Conservation (phyloP, 257 asterid genomes). For the Salvia splendens region DNA sequence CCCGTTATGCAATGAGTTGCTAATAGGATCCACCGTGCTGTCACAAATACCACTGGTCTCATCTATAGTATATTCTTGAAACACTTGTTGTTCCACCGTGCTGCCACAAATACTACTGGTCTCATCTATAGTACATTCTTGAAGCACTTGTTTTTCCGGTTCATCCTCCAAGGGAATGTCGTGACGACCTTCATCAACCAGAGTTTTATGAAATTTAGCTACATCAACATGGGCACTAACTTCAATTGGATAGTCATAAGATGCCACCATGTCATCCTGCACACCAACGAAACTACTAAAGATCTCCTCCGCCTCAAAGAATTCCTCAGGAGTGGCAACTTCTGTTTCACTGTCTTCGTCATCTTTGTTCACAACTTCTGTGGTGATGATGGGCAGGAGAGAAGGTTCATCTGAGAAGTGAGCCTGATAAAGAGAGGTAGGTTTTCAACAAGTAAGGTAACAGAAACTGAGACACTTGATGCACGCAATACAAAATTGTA, state of each 20-base stretch:
- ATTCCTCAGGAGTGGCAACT: conserved; percentile 82
- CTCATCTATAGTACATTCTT: no score
- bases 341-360: conserved; percentile 61
- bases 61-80: conserved; percentile 80
- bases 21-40: conserved; percentile 34
- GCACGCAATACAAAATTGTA: conserved; percentile 47
- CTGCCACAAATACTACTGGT: no score
- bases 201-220: no score
- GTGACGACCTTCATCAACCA: not conserved
- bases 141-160: conserved; percentile 37
- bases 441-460: conserved; percentile 42
- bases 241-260: conserved; percentile 42
- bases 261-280: conserved; percentile 61
- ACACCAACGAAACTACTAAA: conserved; percentile 71
- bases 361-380: conserved; percentile 58
- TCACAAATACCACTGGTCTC: conserved; percentile 50
- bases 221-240: conserved; percentile 31
- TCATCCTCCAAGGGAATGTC: conserved; percentile 55
- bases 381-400: conserved; percentile 52
- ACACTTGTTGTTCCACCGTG: conserved; percentile 36
- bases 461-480: conserved; percentile 36
- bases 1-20: conserved; percentile 39
- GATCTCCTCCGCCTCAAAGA: conserved; percentile 95
- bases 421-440: conserved; percentile 64
- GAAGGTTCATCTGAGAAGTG: conserved; percentile 83